phyloP scores from a whole-genome alignment of 495 filamentous ascomycete genomes.

The Aspergillus diversus region DNA sequence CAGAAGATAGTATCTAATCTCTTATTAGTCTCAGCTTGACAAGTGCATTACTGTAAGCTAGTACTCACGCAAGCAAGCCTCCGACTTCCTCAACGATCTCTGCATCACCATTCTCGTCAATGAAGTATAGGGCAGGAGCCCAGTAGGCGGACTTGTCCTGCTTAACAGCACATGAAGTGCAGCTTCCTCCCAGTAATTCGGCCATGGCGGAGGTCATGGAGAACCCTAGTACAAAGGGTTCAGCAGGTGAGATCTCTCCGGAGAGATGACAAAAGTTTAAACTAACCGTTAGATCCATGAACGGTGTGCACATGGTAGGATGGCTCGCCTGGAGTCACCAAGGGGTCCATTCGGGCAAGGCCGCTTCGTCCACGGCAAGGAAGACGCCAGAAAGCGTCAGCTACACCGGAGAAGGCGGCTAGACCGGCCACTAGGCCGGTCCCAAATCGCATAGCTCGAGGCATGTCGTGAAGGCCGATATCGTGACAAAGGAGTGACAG shows the following conservation, averaged over 20 bases:
- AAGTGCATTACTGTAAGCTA: background rate
- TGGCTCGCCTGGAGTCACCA: conserved; percentile 50
- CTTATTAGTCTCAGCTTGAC: conserved; percentile 5
- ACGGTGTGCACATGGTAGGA: conserved; percentile 55
- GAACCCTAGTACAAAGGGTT: conserved; percentile 45
- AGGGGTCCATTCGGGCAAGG: conserved; percentile 60
- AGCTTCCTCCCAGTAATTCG: conserved; percentile 48
- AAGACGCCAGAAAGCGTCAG: conserved; percentile 85
- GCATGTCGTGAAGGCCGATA: conserved; percentile 22
- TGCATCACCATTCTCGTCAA: conserved; percentile 57
- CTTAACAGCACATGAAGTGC: conserved; percentile 61
- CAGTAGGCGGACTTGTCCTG: conserved; percentile 68
- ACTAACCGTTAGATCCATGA: conserved; percentile 59
- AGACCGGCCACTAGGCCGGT: conserved; percentile 35
- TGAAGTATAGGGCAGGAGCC: conserved; percentile 62
- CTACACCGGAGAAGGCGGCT: conserved; percentile 38
- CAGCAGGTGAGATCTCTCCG: background rate
- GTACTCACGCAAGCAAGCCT: conserved; percentile 60
- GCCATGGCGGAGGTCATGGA: conserved; percentile 44
- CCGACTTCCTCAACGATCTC: conserved; percentile 57
- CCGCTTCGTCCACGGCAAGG: conserved; percentile 71
- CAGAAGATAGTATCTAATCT: conserved; percentile 72
- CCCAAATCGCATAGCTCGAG: conserved; percentile 24
- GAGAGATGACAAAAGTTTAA: conserved; percentile 9
- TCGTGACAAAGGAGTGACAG: conserved; percentile 23